Evolutionary conservation across 2,329 filamentous ascomycete genomes (phyloP).

Genomic region (Hymenoscyphus fructigenus): DNA sequence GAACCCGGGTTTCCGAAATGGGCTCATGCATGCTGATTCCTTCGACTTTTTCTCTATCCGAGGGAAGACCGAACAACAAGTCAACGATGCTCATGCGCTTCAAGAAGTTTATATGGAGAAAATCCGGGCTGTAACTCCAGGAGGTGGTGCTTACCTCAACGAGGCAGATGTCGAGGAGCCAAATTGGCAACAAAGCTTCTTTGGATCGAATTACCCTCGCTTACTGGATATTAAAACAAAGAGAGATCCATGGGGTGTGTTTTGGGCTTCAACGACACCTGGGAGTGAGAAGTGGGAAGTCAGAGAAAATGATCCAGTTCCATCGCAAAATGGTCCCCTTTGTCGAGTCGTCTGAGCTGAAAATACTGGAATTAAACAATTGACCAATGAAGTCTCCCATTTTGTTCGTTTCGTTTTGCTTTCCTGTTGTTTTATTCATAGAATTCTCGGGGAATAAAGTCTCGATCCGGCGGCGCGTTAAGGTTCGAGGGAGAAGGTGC

Average conservation of each 20-base stretch:
- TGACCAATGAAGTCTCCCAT: background rate
- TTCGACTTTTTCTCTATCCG: conserved; percentile 37
- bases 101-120: conserved; percentile 18
- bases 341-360: conserved; percentile 8
- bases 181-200: conserved; percentile 36
- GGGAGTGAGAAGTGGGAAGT: conserved; percentile 35
- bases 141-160: conserved; percentile 47
- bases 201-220: conserved; percentile 36
- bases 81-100: conserved; percentile 14
- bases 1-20: conserved; percentile 23
- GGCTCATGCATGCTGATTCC: conserved; percentile 19
- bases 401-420: too few relatives aligned
- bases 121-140: conserved; percentile 20
- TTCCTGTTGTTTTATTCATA: too few relatives aligned
- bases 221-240: conserved; percentile 47
- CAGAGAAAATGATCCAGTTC: conserved; percentile 15
- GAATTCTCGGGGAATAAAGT: too few relatives aligned
- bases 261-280: conserved; percentile 30
- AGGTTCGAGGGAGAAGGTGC: too few relatives aligned
- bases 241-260: conserved; percentile 47
- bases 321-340: conserved; percentile 22
- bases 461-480: too few relatives aligned
- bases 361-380: background rate
- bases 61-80: conserved; percentile 47
- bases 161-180: conserved; percentile 48